phyloP scores from a whole-genome alignment of 495 filamentous ascomycete species.

The Talaromyces thailandensis region DNA sequence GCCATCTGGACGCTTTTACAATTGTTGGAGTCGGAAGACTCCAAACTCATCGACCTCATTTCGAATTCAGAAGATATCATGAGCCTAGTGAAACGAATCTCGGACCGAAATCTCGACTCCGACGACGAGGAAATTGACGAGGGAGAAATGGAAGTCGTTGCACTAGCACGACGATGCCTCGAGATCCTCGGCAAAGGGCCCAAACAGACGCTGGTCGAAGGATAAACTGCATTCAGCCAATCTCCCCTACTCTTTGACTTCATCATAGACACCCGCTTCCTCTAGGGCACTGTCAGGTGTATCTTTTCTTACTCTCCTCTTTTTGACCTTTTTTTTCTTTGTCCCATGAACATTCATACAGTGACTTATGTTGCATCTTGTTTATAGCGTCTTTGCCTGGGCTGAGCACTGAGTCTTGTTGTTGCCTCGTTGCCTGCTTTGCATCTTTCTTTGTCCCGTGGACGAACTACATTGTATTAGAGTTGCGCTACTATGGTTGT shows the following conservation, averaged over 20 bases:
- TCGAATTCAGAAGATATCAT: conserved; percentile 81
- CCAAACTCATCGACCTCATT: conserved; percentile 74
- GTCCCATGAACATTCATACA: neutral
- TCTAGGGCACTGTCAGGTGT: neutral
- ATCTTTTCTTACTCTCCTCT: neutral
- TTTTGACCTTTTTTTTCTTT: neutral
- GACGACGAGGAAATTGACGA: conserved; percentile 86
- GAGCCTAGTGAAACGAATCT: conserved; percentile 80
- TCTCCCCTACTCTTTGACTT: neutral
- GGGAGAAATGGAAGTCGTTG: conserved; percentile 90
- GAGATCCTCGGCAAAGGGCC: conserved; percentile 68
- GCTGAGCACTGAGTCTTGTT: neutral
- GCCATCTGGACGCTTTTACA: conserved; percentile 97
- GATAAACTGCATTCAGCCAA: conserved; percentile 18
- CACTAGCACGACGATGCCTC: conserved; percentile 78
- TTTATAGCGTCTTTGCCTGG: conserved; percentile 6
- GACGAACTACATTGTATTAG: conserved; percentile 4
- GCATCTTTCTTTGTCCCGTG: neutral
- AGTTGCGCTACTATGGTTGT: conserved; percentile 4
- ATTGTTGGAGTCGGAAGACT: conserved; percentile 87
- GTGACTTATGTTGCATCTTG: conserved; percentile 3
- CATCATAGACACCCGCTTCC: neutral
- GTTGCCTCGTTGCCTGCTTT: neutral
- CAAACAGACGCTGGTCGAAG: conserved; percentile 47
- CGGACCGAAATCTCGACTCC: conserved; percentile 81